phyloP scores from a whole-genome alignment of 805 yeast species.

The Zygoascus flipseniorum region DNA sequence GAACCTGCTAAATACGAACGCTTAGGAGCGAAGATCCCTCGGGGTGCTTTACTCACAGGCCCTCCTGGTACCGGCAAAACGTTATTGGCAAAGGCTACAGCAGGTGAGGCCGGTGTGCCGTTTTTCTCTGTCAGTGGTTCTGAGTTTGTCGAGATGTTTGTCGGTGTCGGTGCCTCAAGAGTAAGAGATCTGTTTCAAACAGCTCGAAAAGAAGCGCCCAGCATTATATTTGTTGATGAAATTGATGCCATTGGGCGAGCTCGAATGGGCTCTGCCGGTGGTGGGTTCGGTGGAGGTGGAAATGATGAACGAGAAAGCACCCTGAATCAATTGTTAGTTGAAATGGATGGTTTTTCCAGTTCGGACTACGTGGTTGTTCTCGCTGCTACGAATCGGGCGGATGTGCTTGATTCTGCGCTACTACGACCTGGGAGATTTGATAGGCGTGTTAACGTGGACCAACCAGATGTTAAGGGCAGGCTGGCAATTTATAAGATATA shows the following conservation, averaged over 20 bases:
- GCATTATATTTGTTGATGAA: conserved; percentile 95
- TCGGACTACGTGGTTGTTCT: conserved; percentile 91
- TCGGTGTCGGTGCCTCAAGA: conserved; percentile 97
- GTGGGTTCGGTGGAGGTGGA: conserved; percentile 43
- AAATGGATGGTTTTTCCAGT: conserved; percentile 95
- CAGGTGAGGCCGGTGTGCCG: conserved; percentile 98
- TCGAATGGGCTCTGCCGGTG: conserved; percentile 45
- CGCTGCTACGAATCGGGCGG: conserved; percentile 96
- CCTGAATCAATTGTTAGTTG: conserved; percentile 88
- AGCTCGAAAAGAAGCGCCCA: conserved; percentile 90
- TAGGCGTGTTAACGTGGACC: conserved; percentile 83
- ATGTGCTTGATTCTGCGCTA: conserved; percentile 84
- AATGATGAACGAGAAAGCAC: conserved; percentile 97
- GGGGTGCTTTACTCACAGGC: conserved; percentile 96
- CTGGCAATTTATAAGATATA: conserved; percentile 88
- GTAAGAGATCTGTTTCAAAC: conserved; percentile 91
- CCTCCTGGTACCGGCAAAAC: conserved; percentile 99
- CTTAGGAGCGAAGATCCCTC: conserved; percentile 93
- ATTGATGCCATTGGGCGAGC: conserved; percentile 99
- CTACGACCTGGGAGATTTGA: conserved; percentile 97
- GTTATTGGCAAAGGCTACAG: conserved; percentile 92
- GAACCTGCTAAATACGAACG: conserved; percentile 84
- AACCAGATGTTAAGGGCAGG: conserved; percentile 92
- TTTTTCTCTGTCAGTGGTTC: conserved; percentile 94
- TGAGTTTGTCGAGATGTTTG: conserved; percentile 97